A percentile compares a stretch with the other conserved stretches of the same genome.
phyloP scores from a whole-genome alignment of 2,329 filamentous ascomycete genomes.

The Verticillium tricorpus region DNA sequence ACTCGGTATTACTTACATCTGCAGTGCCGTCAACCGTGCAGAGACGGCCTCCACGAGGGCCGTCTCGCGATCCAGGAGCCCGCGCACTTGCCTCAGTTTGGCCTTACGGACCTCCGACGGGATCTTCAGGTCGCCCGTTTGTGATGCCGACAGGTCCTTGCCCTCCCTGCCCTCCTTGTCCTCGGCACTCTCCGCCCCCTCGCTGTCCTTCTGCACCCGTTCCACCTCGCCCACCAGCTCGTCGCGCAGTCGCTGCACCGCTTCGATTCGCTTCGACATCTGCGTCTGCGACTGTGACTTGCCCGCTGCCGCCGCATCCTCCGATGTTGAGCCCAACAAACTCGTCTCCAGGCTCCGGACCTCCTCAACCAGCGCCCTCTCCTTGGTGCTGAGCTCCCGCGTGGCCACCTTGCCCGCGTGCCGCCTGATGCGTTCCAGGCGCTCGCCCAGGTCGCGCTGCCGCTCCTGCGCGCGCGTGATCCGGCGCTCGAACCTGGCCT shows the following conservation, averaged over 20 bases:
- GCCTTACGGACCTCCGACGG: slow-evolving; percentile 56
- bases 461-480: slow-evolving; percentile 49
- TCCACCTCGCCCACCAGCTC: slow-evolving; percentile 48
- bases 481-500: slow-evolving; percentile 54
- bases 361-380: slow-evolving; percentile 41
- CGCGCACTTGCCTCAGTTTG: slow-evolving; percentile 61
- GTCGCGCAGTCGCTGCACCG: slow-evolving; percentile 49
- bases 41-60: slow-evolving; percentile 65
- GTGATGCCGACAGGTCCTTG: slow-evolving; percentile 22
- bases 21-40: slow-evolving; percentile 55
- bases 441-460: slow-evolving; percentile 51
- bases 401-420: slow-evolving; percentile 35
- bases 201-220: slow-evolving; percentile 27
- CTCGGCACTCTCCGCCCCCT: slow-evolving; percentile 15
- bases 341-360: slow-evolving; percentile 51
- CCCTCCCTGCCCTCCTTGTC: slow-evolving; percentile 16
- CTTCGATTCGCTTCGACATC: slow-evolving; percentile 52
- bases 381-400: slow-evolving; percentile 39
- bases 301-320: not conserved
- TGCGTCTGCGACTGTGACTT: slow-evolving; percentile 30
- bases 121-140: slow-evolving; percentile 43
- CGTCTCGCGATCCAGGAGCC: slow-evolving; percentile 60
- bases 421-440: slow-evolving; percentile 55
- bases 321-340: slow-evolving; percentile 27
- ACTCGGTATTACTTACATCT: slow-evolving; percentile 14